Base-by-base conservation (phyloP, 805 yeast genomes). In the Candida silvicultrix region DNA sequence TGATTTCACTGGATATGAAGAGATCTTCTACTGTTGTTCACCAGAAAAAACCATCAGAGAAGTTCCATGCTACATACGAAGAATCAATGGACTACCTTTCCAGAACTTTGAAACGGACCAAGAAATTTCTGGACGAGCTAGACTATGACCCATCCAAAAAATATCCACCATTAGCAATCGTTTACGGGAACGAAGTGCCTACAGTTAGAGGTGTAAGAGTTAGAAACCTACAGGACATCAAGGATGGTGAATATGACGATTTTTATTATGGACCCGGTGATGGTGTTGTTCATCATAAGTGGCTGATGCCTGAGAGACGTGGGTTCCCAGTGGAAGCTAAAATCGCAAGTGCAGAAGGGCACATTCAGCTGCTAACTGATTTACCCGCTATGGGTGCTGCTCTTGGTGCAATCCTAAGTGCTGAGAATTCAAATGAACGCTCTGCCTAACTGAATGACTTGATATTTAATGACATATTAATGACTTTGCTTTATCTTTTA, bases 181-280 rank as follows among this genome's bases (percentile, higher is more conserved):
- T 90, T 0, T 88, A 85, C 59, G 95, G 96, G 10, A 80, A 86
- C 58, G 71, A 75, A 8, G 84, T 88, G 1, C 97, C 97, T 0
- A 85, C 96, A 0, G 90, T 88, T 4, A 74, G 94, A 44, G 95
- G 92, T 8, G 83, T 88, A 3, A 67, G 80, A 44, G 94, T 89
- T 1, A 61, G 70, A 29, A 77, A 82, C 6, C 60, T 60, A 11
- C 75, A 82, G 38, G 94, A 80, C 34, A 80, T 90, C 48, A 73
- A 67, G 47, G 71, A 75, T 36, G 96, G 96, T 4, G 75, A 79
- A 51, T 89, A 85, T 66, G 80, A 75, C 51, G 83, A 86, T 55
- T 84, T 88, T 55, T 79, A 75, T 55, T 89, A 87, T 57, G 96
- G 95, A 0, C 87, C 88, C 5, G 97, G 97, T 15, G 97, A 90